These are phyloP conservation scores for Austropuccinia psidii DNA, from an alignment of 1,284 basidiomycete genomes.

Conservation along the genomic window DNA sequence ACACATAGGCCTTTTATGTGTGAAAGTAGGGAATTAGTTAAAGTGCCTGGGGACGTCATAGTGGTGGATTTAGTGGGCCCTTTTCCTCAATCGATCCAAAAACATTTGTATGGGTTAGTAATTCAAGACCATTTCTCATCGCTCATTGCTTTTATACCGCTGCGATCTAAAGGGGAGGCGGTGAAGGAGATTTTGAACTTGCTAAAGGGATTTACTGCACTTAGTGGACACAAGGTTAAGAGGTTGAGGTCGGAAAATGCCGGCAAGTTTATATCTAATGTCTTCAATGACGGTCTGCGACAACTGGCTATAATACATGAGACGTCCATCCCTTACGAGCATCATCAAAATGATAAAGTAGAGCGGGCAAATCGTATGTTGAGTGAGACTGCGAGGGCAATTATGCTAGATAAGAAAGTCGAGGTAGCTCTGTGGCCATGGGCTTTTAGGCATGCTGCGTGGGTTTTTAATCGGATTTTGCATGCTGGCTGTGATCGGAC, in stretches of 20 bases:
- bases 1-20: neutral
- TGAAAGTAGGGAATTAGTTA: neutral
- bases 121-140: neutral
- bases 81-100: neutral
- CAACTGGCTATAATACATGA: neutral
- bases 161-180: no score
- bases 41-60: neutral
- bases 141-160: neutral
- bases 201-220: no score
- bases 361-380: neutral
- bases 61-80: neutral
- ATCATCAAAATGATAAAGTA: conserved; percentile 1
- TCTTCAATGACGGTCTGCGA: neutral
- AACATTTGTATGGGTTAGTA: neutral
- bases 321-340: neutral
- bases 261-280: no score
- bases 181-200: no score
- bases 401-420: neutral
- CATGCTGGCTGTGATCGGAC: neutral
- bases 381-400: neutral
- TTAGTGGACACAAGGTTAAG: no score
- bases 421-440: neutral
- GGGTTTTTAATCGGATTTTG: neutral
- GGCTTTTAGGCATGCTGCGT: neutral
- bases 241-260: no score